Conservation (phyloP, 1,139 yeast species). For the Candida tetrigidarum region DNA sequence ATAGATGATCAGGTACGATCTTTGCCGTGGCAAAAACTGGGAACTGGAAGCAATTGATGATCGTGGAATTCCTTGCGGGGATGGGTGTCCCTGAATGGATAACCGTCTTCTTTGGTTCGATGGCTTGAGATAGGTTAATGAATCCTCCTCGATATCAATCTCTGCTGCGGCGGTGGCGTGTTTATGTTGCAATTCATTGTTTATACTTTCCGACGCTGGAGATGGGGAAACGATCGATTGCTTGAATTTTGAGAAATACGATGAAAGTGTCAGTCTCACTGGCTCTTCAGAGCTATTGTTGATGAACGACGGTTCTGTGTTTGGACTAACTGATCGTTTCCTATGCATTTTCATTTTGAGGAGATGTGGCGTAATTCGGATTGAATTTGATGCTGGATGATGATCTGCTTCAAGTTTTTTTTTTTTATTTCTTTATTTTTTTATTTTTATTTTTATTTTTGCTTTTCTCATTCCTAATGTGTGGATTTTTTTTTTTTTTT, state of each 20-base stretch:
- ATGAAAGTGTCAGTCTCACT: not conserved
- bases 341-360: conserved; percentile 9
- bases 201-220: not conserved
- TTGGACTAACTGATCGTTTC: conserved; percentile 22
- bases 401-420: not conserved
- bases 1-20: conserved; percentile 30
- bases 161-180: conserved; percentile 6
- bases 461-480: too few species aligned
- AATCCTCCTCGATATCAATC: conserved; percentile 17
- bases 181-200: conserved; percentile 5
- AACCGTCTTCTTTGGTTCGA: conserved; percentile 36
- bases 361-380: too few species aligned
- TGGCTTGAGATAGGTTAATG: conserved; percentile 24
- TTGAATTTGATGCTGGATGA: not conserved
- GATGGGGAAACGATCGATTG: conserved; percentile 4
- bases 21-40: conserved; percentile 16
- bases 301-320: conserved; percentile 11
- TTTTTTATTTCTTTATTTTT: not conserved
- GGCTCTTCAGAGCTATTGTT: not conserved
- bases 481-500: conserved; percentile 2
- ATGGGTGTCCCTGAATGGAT: conserved; percentile 29
- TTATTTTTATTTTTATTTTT: too few species aligned
- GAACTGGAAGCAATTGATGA: conserved; percentile 23
- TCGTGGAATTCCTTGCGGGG: conserved; percentile 31
- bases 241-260: conserved; percentile 6